Evolutionary conservation across 306 rosid genomes (phyloP).

Genomic region (Dryas alaskensis): DNA sequence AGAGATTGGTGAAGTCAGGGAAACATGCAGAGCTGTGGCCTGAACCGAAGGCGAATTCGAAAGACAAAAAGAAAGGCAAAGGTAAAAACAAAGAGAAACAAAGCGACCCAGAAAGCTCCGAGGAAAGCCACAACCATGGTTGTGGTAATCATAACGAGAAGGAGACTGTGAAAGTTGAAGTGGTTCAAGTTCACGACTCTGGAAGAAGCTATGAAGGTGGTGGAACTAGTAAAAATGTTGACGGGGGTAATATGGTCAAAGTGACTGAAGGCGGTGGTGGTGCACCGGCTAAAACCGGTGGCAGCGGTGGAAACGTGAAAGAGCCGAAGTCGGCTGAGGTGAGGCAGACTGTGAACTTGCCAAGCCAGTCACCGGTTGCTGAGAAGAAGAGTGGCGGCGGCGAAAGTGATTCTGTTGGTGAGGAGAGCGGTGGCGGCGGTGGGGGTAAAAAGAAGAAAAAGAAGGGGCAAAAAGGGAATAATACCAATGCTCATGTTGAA

Average conservation of each 20-base stretch:
- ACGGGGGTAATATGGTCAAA: slow-evolving; percentile 18
- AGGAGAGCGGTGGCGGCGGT: slow-evolving; percentile 18
- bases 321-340: slow-evolving; percentile 33
- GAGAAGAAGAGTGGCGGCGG: slow-evolving; percentile 23
- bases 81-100: slow-evolving; percentile 42
- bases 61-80: slow-evolving; percentile 36
- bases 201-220: slow-evolving; percentile 25
- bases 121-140: slow-evolving; percentile 29
- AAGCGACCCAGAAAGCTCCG: slow-evolving; percentile 37
- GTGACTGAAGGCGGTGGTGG: slow-evolving; percentile 22
- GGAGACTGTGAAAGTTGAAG: slow-evolving; percentile 32
- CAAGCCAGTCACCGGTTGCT: slow-evolving; percentile 27
- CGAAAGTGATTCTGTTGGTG: slow-evolving; percentile 27
- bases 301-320: slow-evolving; percentile 28
- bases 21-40: slow-evolving; percentile 82
- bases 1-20: slow-evolving; percentile 43
- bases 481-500: not conserved
- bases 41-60: slow-evolving; percentile 27
- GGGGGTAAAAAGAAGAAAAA: slow-evolving; percentile 48
- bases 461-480: slow-evolving; percentile 46
- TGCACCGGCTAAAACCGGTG: slow-evolving; percentile 27
- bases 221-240: slow-evolving; percentile 1
- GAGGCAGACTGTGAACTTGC: slow-evolving; percentile 35
- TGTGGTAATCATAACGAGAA: slow-evolving; percentile 25
- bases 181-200: slow-evolving; percentile 31